Evolutionary conservation across 164 flowering plant species (phyloP).

Genomic region (Magnolia officinalis): DNA sequence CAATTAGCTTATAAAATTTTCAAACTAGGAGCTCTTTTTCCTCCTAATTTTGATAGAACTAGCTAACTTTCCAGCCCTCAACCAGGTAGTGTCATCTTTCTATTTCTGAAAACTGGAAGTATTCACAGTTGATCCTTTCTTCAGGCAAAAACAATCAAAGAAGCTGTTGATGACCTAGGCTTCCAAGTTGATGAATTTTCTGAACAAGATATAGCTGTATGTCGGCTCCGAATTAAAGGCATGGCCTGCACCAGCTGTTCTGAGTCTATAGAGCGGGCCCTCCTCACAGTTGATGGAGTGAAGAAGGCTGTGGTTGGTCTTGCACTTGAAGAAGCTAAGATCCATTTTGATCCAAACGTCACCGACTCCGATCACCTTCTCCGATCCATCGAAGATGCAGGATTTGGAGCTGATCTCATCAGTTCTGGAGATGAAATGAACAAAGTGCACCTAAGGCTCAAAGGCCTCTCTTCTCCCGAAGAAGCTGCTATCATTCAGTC

Average conservation of each 20-base stretch:
- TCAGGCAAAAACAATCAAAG: constrained; percentile 63
- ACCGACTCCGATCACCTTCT: constrained; percentile 44
- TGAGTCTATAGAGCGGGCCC: constrained; percentile 74
- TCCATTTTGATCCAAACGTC: constrained; percentile 70
- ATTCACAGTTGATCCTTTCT: neutral
- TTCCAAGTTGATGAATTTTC: constrained; percentile 61
- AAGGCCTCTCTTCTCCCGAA: constrained; percentile 49
- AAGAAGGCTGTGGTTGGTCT: constrained; percentile 83
- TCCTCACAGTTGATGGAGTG: constrained; percentile 66
- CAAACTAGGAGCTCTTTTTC: neutral
- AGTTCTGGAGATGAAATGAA: constrained; percentile 65
- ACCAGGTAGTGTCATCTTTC: neutral
- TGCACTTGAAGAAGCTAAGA: constrained; percentile 87
- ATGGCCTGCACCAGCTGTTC: constrained; percentile 96
- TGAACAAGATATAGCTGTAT: constrained; percentile 74
- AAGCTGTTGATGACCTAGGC: constrained; percentile 64
- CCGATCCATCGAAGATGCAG: constrained; percentile 76
- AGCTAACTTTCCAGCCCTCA: neutral
- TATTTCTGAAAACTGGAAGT: neutral
- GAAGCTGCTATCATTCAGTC: constrained; percentile 38
- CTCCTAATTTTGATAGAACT: neutral
- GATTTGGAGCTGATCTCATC: constrained; percentile 84
- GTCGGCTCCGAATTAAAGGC: constrained; percentile 75
- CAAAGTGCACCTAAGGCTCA: constrained; percentile 64
- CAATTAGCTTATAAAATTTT: neutral